These are phyloP conservation scores for Phalaenopsis equestris DNA, from an alignment of 106 monocot genomes.

Conservation along the genomic window DNA sequence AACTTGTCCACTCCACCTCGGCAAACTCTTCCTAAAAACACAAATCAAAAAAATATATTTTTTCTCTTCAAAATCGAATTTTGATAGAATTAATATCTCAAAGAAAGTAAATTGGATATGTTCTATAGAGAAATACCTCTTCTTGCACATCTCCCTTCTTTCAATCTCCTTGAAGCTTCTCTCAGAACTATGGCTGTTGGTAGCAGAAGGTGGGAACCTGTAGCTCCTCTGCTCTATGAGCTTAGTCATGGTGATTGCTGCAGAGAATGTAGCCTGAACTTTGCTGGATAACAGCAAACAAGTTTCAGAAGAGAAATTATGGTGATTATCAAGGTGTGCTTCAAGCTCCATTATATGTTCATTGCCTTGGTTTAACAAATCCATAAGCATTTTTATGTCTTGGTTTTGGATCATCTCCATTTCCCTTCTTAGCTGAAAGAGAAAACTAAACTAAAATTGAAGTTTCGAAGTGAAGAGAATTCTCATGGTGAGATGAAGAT, in stretches of 20 bases:
- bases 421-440: background rate
- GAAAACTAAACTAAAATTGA: background rate
- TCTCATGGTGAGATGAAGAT: background rate
- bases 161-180: background rate
- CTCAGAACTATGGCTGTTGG: background rate
- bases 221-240: background rate
- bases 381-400: background rate
- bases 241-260: background rate
- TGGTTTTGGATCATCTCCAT: background rate
- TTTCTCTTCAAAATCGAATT: too few relatives aligned
- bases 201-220: background rate
- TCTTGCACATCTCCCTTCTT: conserved; percentile 10
- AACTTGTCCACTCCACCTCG: background rate
- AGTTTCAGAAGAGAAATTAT: background rate
- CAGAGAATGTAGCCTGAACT: background rate
- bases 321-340: background rate
- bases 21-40: background rate
- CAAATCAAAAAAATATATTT: too few relatives aligned
- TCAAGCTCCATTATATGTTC: background rate
- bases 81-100: too few relatives aligned
- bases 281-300: background rate
- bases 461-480: background rate
- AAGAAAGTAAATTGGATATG: too few relatives aligned
- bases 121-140: background rate
- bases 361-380: background rate